These are phyloP conservation scores for Penicillium fuscoglaucum DNA, from an alignment of 2,329 filamentous ascomycete species.

Conservation along the genomic window DNA sequence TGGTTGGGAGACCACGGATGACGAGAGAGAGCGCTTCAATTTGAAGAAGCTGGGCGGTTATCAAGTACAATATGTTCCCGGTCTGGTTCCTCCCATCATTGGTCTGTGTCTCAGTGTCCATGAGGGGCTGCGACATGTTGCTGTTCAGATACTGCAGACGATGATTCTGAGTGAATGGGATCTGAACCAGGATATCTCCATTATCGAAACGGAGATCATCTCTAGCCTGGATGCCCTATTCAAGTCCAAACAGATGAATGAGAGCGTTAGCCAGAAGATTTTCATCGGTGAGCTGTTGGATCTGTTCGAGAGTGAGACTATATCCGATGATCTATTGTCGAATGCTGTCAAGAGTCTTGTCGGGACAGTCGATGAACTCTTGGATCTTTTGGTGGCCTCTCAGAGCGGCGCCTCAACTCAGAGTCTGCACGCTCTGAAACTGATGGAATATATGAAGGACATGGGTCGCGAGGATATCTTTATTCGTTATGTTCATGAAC, in stretches of 20 bases:
- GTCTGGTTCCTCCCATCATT: constrained; percentile 85
- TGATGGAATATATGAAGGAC: constrained; percentile 95
- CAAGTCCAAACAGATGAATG: constrained; percentile 82
- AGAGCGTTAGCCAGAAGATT: constrained; percentile 86
- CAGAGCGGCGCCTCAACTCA: constrained; percentile 74
- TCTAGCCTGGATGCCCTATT: constrained; percentile 88
- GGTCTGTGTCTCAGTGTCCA: constrained; percentile 95
- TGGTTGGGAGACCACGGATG: constrained; percentile 85
- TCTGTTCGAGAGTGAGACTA: constrained; percentile 71
- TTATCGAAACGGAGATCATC: constrained; percentile 95
- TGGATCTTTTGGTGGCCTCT: constrained; percentile 87
- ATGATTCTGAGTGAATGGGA: constrained; percentile 99
- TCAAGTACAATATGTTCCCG: constrained; percentile 96
- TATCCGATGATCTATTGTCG: constrained; percentile 72
- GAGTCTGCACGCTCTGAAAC: constrained; percentile 81
- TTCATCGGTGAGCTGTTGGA: constrained; percentile 84
- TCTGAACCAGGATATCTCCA: constrained; percentile 83
- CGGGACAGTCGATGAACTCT: constrained; percentile 80
- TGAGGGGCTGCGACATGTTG: constrained; percentile 82
- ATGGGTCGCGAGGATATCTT: constrained; percentile 98
- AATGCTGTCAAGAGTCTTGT: constrained; percentile 76
- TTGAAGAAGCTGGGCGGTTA: constrained; percentile 88
- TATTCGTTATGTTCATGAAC: constrained; percentile 90
- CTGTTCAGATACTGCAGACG: constrained; percentile 88
- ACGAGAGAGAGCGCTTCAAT: constrained; percentile 76